phyloP scores from a whole-genome alignment of 164 flowering plant genomes.

The Buxus sempervirens region DNA sequence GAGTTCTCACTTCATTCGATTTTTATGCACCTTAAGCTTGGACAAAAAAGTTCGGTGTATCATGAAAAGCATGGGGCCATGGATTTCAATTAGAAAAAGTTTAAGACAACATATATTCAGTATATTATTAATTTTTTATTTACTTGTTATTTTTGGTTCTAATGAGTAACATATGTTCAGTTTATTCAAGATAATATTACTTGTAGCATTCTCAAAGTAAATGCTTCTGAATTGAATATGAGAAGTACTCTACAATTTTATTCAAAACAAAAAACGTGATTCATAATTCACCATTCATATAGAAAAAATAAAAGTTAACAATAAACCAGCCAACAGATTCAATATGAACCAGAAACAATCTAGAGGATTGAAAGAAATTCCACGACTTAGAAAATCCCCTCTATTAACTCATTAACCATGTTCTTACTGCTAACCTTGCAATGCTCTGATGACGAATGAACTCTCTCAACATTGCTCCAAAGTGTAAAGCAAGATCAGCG shows the following conservation, averaged over 20 bases:
- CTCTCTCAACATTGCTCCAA: slow-evolving; percentile 76
- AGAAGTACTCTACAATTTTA: background rate
- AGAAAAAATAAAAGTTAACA: background rate
- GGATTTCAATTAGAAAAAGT: no score
- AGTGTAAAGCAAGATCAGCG: slow-evolving; percentile 67
- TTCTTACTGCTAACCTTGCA: slow-evolving; percentile 47
- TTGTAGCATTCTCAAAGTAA: background rate
- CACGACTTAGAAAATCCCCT: background rate
- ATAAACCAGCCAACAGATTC: background rate
- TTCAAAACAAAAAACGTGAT: no score
- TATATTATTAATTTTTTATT: no score
- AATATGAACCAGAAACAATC: background rate
- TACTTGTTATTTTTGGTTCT: no score
- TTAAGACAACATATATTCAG: no score
- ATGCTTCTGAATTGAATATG: background rate
- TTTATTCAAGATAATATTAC: no score
- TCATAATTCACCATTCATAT: no score
- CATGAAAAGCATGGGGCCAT: no score
- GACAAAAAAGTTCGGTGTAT: no score
- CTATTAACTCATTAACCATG: background rate
- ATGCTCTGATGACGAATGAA: slow-evolving; percentile 82
- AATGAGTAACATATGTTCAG: background rate
- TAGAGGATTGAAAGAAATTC: background rate
- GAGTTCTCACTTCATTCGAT: no score
- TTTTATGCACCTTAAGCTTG: no score